Evolutionary conservation across 108 stramenopile species (phyloP).

Genomic region (Nitzschia sp.): DNA sequence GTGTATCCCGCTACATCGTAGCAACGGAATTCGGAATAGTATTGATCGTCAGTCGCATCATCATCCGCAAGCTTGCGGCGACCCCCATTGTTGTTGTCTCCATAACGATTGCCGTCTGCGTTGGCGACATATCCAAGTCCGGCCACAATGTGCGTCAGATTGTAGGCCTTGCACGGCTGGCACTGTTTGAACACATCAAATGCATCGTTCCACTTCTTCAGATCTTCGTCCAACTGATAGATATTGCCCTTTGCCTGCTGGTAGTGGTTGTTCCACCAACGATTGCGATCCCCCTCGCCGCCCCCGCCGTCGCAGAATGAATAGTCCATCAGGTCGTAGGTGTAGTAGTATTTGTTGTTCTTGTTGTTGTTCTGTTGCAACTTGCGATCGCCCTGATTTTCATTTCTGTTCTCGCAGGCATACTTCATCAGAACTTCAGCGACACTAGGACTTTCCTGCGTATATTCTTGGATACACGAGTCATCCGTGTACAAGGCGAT

Average conservation of each 20-base stretch:
- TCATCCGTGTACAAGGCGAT: conserved; percentile 62
- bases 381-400: neutral
- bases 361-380: neutral
- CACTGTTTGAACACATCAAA: conserved; percentile 56
- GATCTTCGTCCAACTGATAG: neutral
- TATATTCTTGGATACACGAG: conserved; percentile 44
- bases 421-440: neutral
- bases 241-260: neutral
- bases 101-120: neutral
- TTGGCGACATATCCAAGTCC: conserved; percentile 23
- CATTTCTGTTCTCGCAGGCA: neutral
- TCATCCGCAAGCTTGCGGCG: too few relatives aligned
- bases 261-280: neutral
- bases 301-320: neutral
- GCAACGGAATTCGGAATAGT: conserved; percentile 37
- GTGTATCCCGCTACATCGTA: conserved; percentile 58
- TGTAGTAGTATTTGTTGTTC: neutral
- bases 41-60: conserved; percentile 35
- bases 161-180: conserved; percentile 56
- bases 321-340: neutral
- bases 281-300: too few relatives aligned
- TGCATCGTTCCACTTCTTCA: conserved; percentile 36
- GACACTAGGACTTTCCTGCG: neutral
- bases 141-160: conserved; percentile 33
- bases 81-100: neutral